Evolutionary conservation across 1,284 basidiomycete genomes (phyloP).

Genomic region (Puccinia brachypodii): DNA sequence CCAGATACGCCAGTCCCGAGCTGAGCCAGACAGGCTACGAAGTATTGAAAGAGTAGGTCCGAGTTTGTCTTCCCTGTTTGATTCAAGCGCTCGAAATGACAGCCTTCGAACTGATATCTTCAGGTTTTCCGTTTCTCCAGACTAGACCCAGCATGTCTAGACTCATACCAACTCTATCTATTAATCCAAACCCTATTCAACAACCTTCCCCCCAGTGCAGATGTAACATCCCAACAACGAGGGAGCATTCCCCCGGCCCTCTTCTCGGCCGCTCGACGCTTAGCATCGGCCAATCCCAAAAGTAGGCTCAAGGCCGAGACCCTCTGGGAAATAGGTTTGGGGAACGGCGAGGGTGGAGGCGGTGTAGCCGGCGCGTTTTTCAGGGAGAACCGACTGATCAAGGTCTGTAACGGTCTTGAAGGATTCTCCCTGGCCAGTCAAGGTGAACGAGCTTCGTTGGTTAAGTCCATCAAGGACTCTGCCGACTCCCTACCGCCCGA

Average conservation of each 20-base stretch:
- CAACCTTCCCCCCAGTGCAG: constrained; percentile 59
- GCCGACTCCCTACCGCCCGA: constrained; percentile 77
- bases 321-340: constrained; percentile 65
- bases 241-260: constrained; percentile 75
- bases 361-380: constrained; percentile 71
- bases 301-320: constrained; percentile 72
- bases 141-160: constrained; percentile 69
- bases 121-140: constrained; percentile 59
- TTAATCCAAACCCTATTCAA: constrained; percentile 84
- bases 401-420: constrained; percentile 80
- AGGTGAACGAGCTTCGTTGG: constrained; percentile 66
- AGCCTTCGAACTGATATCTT: constrained; percentile 13
- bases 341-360: constrained; percentile 29
- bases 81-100: background rate
- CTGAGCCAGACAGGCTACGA: constrained; percentile 87
- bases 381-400: constrained; percentile 75
- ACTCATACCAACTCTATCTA: constrained; percentile 82
- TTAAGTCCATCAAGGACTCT: constrained; percentile 69
- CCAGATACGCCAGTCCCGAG: constrained; percentile 69
- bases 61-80: background rate
- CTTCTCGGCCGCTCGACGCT: constrained; percentile 79
- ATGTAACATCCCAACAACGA: constrained; percentile 61
- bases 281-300: constrained; percentile 83
- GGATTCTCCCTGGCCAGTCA: constrained; percentile 82
- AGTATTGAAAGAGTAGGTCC: constrained; percentile 72